Evolutionary conservation across 441 rosid genomes (phyloP), one percentile per base, ranked within the genome.

Genomic region (Dalechampia spathulata): DNA sequence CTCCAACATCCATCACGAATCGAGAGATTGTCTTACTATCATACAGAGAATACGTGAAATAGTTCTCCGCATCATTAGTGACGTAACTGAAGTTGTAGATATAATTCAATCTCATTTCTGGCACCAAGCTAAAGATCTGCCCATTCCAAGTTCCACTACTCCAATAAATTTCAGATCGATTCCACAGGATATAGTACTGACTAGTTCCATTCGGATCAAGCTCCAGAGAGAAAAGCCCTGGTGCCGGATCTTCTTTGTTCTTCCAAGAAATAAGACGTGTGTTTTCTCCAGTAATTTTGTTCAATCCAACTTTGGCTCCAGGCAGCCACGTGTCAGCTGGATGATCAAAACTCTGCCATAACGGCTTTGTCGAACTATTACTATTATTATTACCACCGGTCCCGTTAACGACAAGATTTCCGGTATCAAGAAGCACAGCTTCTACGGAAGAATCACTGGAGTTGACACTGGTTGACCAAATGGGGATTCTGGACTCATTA

Each of bases 291-390:
- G 64, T 76, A 46, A 39, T 62, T 70, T 75, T 86, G 57, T 82
- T 52, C 6, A 70, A 44, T 41, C 75, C 75, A 37, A 88, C 14
- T 55, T 75, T 85, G 0, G 66, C 73, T 16, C 89, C 86, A 3
- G 91, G 91, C 14, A 88, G 89, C 87, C 89, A 82, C 20, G 90
- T 83, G 58, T 78, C 4, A 2, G 72, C 54, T 0, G 81, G 96
- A 47, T 76, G 69, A 52, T 88, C 83, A 39, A 88, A 73, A 63
- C 90, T 85, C 66, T 81, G 82, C 96, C 93, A 88, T 1, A 56
- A 55, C 0, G 16, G 51, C 17, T n/a, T 39, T 3, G 81, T 55
- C 4, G 75, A 58, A 65, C 14, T 7, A 4, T n/a, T n/a, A 0
- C 43, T 57, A 16, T 8, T 30, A 30, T 30, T n/a, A n/a, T n/a